phyloP scores from a whole-genome alignment of 306 rosid genomes.

The Inga laurina region DNA sequence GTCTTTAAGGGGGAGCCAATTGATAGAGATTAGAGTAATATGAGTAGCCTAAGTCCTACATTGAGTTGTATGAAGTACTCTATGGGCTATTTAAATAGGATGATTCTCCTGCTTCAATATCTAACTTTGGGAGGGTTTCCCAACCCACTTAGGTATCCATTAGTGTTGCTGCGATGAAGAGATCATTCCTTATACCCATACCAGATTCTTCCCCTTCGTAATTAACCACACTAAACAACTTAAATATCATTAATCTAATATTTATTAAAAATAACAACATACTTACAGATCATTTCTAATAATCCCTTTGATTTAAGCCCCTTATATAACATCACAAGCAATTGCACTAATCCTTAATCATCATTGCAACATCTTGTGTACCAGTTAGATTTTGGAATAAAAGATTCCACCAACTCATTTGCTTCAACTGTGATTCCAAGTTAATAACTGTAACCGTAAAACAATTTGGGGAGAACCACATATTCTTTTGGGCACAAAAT shows the following conservation, averaged over 20 bases:
- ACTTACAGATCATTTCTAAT: neutral
- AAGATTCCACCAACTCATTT: neutral
- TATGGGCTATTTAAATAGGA: too few relatives aligned
- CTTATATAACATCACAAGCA: neutral
- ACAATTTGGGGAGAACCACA: neutral
- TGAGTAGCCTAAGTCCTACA: neutral
- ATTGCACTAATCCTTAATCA: neutral
- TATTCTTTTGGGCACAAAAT: neutral
- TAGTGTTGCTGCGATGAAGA: neutral
- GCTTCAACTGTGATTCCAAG: neutral
- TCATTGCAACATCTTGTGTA: neutral
- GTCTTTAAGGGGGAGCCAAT: neutral
- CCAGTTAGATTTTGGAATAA: neutral
- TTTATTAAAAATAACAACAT: neutral
- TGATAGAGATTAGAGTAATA: neutral
- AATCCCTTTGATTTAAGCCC: neutral
- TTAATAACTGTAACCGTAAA: neutral
- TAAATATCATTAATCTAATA: neutral
- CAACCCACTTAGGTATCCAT: neutral
- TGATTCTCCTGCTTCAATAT: too few relatives aligned
- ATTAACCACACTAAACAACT: neutral
- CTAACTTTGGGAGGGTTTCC: too few relatives aligned
- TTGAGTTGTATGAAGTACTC: too few relatives aligned
- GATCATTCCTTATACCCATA: neutral
- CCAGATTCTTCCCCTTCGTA: neutral